Evolutionary conservation across 306 rosid species (phyloP).

Genomic region (Alnus rubra): DNA sequence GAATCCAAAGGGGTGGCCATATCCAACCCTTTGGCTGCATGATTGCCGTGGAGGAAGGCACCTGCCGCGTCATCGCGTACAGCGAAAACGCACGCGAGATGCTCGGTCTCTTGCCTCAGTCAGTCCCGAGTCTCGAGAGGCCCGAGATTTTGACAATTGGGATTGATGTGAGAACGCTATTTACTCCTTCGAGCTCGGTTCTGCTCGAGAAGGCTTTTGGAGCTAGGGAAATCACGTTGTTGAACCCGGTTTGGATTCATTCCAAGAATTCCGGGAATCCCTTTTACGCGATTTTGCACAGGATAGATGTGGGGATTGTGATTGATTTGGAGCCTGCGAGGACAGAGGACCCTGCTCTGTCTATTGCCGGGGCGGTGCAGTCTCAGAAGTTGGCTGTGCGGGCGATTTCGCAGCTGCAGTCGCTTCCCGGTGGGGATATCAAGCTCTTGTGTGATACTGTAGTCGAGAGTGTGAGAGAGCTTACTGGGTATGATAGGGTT

Average conservation of each 20-base stretch:
- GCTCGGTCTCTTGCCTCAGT: slow-evolving; percentile 74
- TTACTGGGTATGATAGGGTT: slow-evolving; percentile 87
- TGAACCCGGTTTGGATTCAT: slow-evolving; percentile 93
- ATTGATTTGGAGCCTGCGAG: slow-evolving; percentile 91
- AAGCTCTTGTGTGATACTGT: slow-evolving; percentile 74
- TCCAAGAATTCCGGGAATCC: slow-evolving; percentile 73
- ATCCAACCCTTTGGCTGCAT: slow-evolving; percentile 88
- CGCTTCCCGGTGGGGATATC: slow-evolving; percentile 89
- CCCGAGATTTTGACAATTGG: slow-evolving; percentile 46
- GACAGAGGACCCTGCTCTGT: slow-evolving; percentile 88
- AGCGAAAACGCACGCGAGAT: slow-evolving; percentile 82
- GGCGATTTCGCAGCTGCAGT: slow-evolving; percentile 81
- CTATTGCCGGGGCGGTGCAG: slow-evolving; percentile 97
- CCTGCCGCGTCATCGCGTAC: slow-evolving; percentile 54
- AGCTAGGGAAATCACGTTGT: slow-evolving; percentile 79
- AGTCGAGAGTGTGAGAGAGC: slow-evolving; percentile 76
- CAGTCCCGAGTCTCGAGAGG: slow-evolving; percentile 65
- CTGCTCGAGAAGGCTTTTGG: slow-evolving; percentile 77
- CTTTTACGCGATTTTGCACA: slow-evolving; percentile 88
- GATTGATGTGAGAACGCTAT: slow-evolving; percentile 64
- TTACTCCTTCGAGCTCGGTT: slow-evolving; percentile 45
- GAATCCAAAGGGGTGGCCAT: slow-evolving; percentile 85
- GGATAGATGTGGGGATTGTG: slow-evolving; percentile 84
- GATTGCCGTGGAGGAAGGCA: slow-evolving; percentile 66
- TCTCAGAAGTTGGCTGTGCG: slow-evolving; percentile 91